Base-by-base conservation (phyloP, 257 asterid species). In the Salvia splendens region DNA sequence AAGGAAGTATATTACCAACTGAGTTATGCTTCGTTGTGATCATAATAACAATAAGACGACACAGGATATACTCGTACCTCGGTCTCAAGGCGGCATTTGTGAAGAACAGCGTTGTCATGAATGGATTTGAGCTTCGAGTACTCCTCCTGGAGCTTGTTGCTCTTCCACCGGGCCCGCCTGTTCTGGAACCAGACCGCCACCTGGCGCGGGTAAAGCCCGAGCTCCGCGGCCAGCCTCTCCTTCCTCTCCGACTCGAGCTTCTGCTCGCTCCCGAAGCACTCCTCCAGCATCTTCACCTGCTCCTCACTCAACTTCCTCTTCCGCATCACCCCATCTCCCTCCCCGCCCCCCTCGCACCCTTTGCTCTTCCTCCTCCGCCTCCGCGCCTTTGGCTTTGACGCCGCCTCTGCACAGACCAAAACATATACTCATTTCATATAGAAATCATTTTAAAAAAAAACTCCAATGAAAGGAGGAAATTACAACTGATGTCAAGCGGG, bases 181-280 rank as follows among this genome's bases (percentile, higher is more conserved):
- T 91, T 91, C 68, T 91, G 98, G 46, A 91, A 91, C 98, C 98
- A 91, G 3, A 91, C 98, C 0, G 96, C 98, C 15, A 91, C 98
- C 77, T 91, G 96, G 33, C 98, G 86, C 0, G 96, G 87, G 64
- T 91, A 95, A 1, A 91, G 81, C 38, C 95, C 95, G 7, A 91
- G 76, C 86, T 91, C 96, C 1, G 84, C 61, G 2, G 98, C 98
- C 20, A 91, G 80, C 77, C 68, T 72, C 61, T 89, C 95, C 73
- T 91, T 91, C 58, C 98, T 89, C 76, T 87, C 96, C 1, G 98
- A 80, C 79, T 89, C 98, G 50, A 89, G 55, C 33, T 91, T 88
- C 35, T 86, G 94, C 71, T 91, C 98, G 42, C 68, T 73, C 9
- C 76, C 91, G 28, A 91, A 91, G 65, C 87, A 79, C 61, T 68